Percentiles rank a stretch among this genome's conserved stretches.
These are phyloP conservation scores for Paspalum vaginatum DNA, from an alignment of 176 grass and related monocot species.

Conservation along the genomic window DNA sequence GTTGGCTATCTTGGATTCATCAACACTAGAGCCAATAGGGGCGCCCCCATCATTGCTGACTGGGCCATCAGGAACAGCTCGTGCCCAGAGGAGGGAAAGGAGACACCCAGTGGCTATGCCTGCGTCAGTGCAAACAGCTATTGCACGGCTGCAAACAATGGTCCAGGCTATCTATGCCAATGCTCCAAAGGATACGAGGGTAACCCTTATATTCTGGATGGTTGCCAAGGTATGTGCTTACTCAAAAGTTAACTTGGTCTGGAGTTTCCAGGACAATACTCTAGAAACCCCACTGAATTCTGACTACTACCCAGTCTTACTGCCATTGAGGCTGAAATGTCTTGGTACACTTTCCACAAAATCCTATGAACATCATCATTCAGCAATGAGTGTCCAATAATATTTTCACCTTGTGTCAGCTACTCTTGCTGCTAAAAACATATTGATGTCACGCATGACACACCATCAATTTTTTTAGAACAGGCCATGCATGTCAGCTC, in stretches of 20 bases:
- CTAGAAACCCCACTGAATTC: neutral
- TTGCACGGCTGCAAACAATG: slow-evolving; percentile 12
- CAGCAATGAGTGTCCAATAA: neutral
- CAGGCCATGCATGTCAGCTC: neutral
- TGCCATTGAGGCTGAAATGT: neutral
- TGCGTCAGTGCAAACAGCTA: slow-evolving; percentile 40
- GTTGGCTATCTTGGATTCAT: slow-evolving; percentile 15
- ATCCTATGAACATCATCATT: neutral
- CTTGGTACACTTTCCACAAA: neutral
- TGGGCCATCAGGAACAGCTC: slow-evolving; percentile 41
- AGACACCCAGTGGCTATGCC: neutral
- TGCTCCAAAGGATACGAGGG: slow-evolving; percentile 43
- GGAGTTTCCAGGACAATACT: neutral
- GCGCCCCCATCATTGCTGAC: neutral
- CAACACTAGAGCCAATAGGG: neutral
- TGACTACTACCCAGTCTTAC: neutral
- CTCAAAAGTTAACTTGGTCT: neutral
- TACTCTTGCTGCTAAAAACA: neutral
- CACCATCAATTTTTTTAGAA: neutral
- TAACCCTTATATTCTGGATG: slow-evolving; percentile 37
- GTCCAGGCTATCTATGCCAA: slow-evolving; percentile 41
- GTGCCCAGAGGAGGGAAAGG: slow-evolving; percentile 21
- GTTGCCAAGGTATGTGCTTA: slow-evolving; percentile 44
- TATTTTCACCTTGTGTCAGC: neutral
- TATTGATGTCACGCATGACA: neutral